Conservation (phyloP, 305 asterid species). For the Galium porrigens region DNA sequence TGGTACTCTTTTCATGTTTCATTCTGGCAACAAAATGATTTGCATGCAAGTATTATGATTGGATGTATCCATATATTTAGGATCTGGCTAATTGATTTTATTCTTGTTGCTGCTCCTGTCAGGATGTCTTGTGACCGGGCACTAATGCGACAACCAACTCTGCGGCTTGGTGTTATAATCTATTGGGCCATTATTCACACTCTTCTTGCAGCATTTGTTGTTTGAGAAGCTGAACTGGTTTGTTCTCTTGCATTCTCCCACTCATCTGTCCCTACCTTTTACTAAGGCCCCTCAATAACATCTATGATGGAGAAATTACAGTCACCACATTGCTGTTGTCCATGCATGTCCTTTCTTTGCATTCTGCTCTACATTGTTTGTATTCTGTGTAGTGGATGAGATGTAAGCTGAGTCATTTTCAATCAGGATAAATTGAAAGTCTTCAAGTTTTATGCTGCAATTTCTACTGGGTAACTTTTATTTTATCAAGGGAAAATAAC, state of each 20-base stretch:
- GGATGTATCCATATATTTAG: background rate
- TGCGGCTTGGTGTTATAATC: slow-evolving; percentile 70
- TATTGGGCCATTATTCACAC: slow-evolving; percentile 87
- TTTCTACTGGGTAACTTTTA: background rate
- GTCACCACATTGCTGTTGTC: background rate
- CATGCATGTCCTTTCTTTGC: background rate
- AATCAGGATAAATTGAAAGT: background rate
- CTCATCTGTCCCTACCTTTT: background rate
- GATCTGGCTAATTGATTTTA: slow-evolving; percentile 10
- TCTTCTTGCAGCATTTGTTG: slow-evolving; percentile 59
- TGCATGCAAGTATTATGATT: background rate
- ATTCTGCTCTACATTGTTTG: background rate
- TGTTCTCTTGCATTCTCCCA: slow-evolving; percentile 11
- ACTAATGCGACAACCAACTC: slow-evolving; percentile 85
- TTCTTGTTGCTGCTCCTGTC: slow-evolving; percentile 15
- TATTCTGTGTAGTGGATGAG: background rate
- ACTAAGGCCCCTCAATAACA: background rate
- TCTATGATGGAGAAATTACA: background rate
- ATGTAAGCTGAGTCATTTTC: background rate
- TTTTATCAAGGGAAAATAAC: background rate
- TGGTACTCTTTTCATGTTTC: slow-evolving; percentile 35
- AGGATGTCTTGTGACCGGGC: slow-evolving; percentile 98
- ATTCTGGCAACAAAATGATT: background rate
- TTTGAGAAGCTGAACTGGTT: slow-evolving; percentile 36
- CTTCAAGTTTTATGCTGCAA: background rate